Evolutionary conservation across 176 grass and related monocot species (phyloP).

Genomic region (Lolium multiflorum): DNA sequence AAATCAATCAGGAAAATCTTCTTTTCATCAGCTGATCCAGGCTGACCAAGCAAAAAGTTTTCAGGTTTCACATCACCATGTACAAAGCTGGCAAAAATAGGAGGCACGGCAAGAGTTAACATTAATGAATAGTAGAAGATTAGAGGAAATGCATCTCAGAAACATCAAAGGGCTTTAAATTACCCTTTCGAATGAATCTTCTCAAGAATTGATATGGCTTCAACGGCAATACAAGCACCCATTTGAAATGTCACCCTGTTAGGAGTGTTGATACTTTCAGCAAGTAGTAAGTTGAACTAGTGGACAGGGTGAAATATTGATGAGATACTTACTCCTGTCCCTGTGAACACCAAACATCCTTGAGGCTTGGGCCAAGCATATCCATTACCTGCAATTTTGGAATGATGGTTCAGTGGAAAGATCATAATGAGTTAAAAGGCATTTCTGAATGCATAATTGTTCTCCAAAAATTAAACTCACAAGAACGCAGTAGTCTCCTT

Average conservation of each 20-base stretch:
- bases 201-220: conserved; percentile 12
- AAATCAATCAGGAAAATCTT: conserved; percentile 85
- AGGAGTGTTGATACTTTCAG: background rate
- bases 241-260: background rate
- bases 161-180: background rate
- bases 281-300: conserved; percentile 12
- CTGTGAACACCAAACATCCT: conserved; percentile 76
- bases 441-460: conserved; percentile 31
- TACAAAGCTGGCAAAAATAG: conserved; percentile 54
- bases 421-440: background rate
- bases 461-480: conserved; percentile 41
- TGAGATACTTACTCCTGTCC: conserved; percentile 64
- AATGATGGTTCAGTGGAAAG: background rate
- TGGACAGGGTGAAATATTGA: conserved; percentile 8
- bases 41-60: conserved; percentile 87
- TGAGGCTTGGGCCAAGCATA: conserved; percentile 85
- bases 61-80: conserved; percentile 94
- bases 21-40: conserved; percentile 69
- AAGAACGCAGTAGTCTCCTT: conserved; percentile 34
- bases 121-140: background rate
- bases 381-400: conserved; percentile 78
- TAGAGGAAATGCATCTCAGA: background rate
- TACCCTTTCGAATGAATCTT: conserved; percentile 16
- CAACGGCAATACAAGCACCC: conserved; percentile 1
- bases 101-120: background rate